Percentiles rank a stretch among this genome's conserved stretches.
These are phyloP conservation scores for Ambrosia trifida DNA, from an alignment of 129 eudicot genomes.

Conservation along the genomic window DNA sequence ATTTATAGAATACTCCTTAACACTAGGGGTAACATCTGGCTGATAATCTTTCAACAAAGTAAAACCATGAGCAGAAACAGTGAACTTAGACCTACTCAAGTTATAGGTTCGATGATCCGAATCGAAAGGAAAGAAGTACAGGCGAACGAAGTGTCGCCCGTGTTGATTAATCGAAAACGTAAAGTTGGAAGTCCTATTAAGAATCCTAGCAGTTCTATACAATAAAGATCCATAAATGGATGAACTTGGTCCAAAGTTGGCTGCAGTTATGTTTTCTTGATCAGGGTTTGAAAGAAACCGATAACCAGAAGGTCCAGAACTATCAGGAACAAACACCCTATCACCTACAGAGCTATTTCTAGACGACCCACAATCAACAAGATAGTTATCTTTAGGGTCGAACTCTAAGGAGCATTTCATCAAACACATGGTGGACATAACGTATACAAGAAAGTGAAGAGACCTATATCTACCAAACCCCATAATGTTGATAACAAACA, in stretches of 20 bases:
- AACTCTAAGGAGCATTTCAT: constrained; percentile 43
- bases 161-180: constrained; percentile 54
- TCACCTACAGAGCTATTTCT: constrained; percentile 39
- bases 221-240: constrained; percentile 35
- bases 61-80: constrained; percentile 50
- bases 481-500: constrained; percentile 22
- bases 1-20: constrained; percentile 61
- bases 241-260: constrained; percentile 32
- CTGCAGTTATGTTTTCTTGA: constrained; percentile 26
- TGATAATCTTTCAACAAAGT: constrained; percentile 55
- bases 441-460: constrained; percentile 23
- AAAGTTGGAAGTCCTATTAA: constrained; percentile 41
- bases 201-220: constrained; percentile 57
- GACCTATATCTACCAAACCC: constrained; percentile 5
- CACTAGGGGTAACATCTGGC: constrained; percentile 36
- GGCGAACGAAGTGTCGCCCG: constrained; percentile 62
- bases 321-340: constrained; percentile 53
- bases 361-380: constrained; percentile 66
- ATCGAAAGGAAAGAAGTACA: constrained; percentile 58
- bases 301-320: constrained; percentile 4
- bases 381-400: constrained; percentile 62
- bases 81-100: constrained; percentile 49
- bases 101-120: constrained; percentile 26
- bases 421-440: constrained; percentile 47
- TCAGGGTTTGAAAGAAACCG: constrained; percentile 40